Evolutionary conservation across 768 basidiomycete genomes (phyloP).

Genomic region (Lactarius hengduanensis): DNA sequence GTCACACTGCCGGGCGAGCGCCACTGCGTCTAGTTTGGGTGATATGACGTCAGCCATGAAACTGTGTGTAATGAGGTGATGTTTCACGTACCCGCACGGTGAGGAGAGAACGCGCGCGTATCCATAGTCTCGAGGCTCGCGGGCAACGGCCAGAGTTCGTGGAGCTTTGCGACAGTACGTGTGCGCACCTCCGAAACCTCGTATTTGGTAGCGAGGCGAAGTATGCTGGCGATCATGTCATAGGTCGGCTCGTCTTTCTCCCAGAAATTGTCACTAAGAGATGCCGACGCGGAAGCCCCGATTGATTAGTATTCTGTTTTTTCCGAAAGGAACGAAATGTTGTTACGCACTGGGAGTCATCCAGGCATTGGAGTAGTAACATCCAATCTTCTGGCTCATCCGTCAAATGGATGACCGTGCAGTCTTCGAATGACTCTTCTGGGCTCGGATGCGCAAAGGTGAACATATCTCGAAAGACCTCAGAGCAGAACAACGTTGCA

Average conservation of each 20-base stretch:
- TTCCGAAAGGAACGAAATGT: background rate
- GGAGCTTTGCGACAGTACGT: conserved; percentile 32
- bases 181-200: conserved; percentile 35
- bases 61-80: background rate
- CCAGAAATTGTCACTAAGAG: conserved; percentile 32
- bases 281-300: background rate
- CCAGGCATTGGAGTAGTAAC: conserved; percentile 37
- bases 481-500: conserved; percentile 28
- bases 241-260: conserved; percentile 30
- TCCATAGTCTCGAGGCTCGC: conserved; percentile 33
- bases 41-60: conserved; percentile 11
- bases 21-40: conserved; percentile 35
- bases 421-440: conserved; percentile 36
- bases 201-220: conserved; percentile 41
- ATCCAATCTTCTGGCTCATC: conserved; percentile 37
- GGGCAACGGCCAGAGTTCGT: conserved; percentile 35
- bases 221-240: conserved; percentile 33
- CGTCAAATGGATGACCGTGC: conserved; percentile 35
- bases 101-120: conserved; percentile 32
- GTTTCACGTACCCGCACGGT: conserved; percentile 34
- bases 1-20: conserved; percentile 38
- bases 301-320: background rate
- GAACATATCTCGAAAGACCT: conserved; percentile 41
- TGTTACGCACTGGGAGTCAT: conserved; percentile 35
- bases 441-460: conserved; percentile 36